phyloP scores from a whole-genome alignment of 768 basidiomycete species.

The Leccinum fibrillosum region DNA sequence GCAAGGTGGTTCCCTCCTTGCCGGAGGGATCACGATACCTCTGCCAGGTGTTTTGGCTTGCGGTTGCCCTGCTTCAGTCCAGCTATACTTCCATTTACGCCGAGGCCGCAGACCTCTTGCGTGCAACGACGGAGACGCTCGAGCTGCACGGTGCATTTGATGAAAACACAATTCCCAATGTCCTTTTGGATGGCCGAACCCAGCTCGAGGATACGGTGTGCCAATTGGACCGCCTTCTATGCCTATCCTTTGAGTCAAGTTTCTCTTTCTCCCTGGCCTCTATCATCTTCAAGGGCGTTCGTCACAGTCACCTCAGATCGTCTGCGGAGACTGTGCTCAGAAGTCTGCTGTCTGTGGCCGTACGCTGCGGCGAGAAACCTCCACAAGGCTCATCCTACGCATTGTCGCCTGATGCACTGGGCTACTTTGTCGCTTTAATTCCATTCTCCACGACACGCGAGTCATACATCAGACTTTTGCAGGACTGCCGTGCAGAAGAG shows the following conservation, averaged over 20 bases:
- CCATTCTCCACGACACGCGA: constrained; percentile 59
- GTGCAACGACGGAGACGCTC: constrained; percentile 62
- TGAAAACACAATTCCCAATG: constrained; percentile 46
- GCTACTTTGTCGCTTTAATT: constrained; percentile 77
- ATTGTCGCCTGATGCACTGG: constrained; percentile 60
- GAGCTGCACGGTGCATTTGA: constrained; percentile 57
- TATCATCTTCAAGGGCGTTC: constrained; percentile 83
- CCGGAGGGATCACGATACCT: constrained; percentile 69
- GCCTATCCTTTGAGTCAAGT: constrained; percentile 71
- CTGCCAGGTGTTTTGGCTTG: constrained; percentile 80
- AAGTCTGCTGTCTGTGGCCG: constrained; percentile 60
- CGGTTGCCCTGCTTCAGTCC: constrained; percentile 77
- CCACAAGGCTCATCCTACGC: constrained; percentile 41
- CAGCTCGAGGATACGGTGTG: constrained; percentile 64
- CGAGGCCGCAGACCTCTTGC: constrained; percentile 67
- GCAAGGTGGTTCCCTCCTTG: constrained; percentile 71
- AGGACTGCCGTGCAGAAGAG: constrained; percentile 57
- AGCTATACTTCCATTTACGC: constrained; percentile 67
- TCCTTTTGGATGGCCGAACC: constrained; percentile 62
- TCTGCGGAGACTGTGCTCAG: constrained; percentile 60
- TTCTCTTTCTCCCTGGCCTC: constrained; percentile 83
- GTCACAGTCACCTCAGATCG: constrained; percentile 60
- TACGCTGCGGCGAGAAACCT: constrained; percentile 36
- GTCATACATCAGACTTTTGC: constrained; percentile 58
- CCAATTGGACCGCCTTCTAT: constrained; percentile 70